Conservation (phyloP, 345 rosid genomes). For the Stellera chamaejasme region DNA sequence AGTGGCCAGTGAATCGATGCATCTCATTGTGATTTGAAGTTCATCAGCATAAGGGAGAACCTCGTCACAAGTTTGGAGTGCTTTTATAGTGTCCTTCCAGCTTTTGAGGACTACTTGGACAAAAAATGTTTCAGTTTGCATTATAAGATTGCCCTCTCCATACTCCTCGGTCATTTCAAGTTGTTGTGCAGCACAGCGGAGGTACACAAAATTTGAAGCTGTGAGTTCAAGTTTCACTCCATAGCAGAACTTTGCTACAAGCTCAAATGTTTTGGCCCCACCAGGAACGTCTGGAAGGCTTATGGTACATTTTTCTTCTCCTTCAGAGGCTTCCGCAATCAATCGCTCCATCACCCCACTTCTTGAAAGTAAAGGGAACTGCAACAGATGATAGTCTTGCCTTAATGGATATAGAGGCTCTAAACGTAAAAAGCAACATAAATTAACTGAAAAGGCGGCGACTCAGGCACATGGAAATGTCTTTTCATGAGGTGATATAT, state of each 20-base stretch:
- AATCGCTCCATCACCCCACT: slow-evolving; percentile 88
- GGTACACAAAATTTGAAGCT: slow-evolving; percentile 74
- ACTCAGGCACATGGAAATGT: too few species aligned
- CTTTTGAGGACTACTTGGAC: slow-evolving; percentile 75
- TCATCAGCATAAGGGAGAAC: slow-evolving; percentile 60
- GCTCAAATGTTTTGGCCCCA: slow-evolving; percentile 89
- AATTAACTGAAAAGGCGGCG: too few species aligned
- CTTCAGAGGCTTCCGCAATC: slow-evolving; percentile 74
- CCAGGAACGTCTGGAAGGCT: slow-evolving; percentile 65
- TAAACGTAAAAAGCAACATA: neutral
- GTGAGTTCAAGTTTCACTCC: slow-evolving; percentile 98
- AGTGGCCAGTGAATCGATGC: slow-evolving; percentile 68
- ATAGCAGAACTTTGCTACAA: slow-evolving; percentile 90
- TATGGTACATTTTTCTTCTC: slow-evolving; percentile 58
- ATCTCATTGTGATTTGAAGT: slow-evolving; percentile 64
- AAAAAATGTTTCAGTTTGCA: slow-evolving; percentile 75
- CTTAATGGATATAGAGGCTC: too few species aligned
- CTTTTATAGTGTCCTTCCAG: slow-evolving; percentile 90
- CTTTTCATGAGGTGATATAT: too few species aligned
- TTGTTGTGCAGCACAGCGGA: slow-evolving; percentile 80
- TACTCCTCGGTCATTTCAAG: slow-evolving; percentile 93
- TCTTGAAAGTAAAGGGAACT: slow-evolving; percentile 95
- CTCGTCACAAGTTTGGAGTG: slow-evolving; percentile 75
- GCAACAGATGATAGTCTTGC: slow-evolving; percentile 18
- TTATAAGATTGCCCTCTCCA: slow-evolving; percentile 79